Base-by-base conservation (phyloP, 2,329 filamentous ascomycete genomes). In the Microcera coccophila region DNA sequence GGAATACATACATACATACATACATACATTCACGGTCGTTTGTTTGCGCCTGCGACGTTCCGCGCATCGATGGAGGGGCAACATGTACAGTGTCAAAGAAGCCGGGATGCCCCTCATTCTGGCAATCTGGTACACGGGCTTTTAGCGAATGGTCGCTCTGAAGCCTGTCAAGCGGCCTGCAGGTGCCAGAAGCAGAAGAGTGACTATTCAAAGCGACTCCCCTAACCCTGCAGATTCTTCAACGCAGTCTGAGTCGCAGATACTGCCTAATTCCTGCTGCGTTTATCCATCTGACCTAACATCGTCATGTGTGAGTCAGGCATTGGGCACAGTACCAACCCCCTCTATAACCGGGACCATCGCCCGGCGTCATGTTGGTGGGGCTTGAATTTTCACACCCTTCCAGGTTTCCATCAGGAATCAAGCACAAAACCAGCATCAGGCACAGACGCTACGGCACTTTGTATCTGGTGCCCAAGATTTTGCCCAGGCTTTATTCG, bases 331-430 rank as follows among this genome's bases (percentile, higher is more conserved):
- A 34, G 51, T 54, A 34, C 14, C 9, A 49, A 46, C 58, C 58
- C 58, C 57, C 60, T 57, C 54, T 49, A 52, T 57, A 32, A 7
- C 33, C 15, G 29, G 16, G 16, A 44, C 44, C 28, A 22, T 36
- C 37, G 39, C 29, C 49, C 57, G 50, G 55, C 58, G 58, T 65
- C 63, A 63, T 64, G 49, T 50, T 63, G 59, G 65, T 67, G 66
- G 66, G 66, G 65, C 62, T 55, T 47, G 58, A 67, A 66, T 65
- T 68, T 67, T 66, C 62, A 62, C 59, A 62, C 59, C 57, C 61
- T 55, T 51, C 43, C 48, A 48, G 22, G 50, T 51, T 57, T 57
- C 51, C 57, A 57, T 57, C 52, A 55, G 48, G 44, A 28, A 50
- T 19, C 33, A 53, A 49, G 41, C 49, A 53, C 50, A 49, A 55